Percentiles rank a stretch among this genome's conserved stretches.
Evolutionary conservation across 352 stramenopile species (phyloP).

Genomic region (Pythium biforme): DNA sequence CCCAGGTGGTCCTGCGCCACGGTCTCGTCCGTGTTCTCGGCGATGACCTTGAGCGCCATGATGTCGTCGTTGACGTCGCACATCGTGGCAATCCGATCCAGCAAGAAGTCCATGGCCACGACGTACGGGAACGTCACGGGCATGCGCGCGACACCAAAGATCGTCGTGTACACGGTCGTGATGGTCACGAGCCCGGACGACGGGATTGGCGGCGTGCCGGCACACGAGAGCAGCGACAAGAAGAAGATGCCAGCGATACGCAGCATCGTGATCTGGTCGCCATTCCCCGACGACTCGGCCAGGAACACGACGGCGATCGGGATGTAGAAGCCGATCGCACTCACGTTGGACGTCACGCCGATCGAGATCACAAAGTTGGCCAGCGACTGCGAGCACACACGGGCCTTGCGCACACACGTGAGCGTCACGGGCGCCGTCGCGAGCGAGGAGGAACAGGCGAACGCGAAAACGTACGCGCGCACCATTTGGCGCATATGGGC

Average conservation of each 20-base stretch:
- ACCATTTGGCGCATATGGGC: constrained; percentile 60
- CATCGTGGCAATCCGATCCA: constrained; percentile 58
- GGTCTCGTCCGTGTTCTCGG: constrained; percentile 68
- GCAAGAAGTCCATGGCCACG: constrained; percentile 60
- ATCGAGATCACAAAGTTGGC: constrained; percentile 73
- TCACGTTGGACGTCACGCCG: constrained; percentile 63
- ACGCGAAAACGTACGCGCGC: constrained; percentile 63
- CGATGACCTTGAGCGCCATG: constrained; percentile 70
- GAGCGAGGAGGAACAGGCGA: constrained; percentile 60
- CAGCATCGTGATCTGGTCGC: constrained; percentile 42
- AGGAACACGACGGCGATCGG: constrained; percentile 60
- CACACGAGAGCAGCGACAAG: constrained; percentile 51
- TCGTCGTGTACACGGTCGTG: constrained; percentile 61
- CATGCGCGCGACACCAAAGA: constrained; percentile 48
- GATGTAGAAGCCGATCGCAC: constrained; percentile 50
- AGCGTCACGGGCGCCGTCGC: constrained; percentile 64
- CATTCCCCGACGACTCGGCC: constrained; percentile 56
- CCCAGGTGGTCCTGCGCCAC: constrained; percentile 51
- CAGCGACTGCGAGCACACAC: constrained; percentile 66
- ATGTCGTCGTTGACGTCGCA: constrained; percentile 80
- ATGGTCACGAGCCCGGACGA: constrained; percentile 51
- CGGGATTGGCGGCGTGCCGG: constrained; percentile 51
- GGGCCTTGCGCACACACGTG: constrained; percentile 45
- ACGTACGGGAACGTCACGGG: constrained; percentile 51
- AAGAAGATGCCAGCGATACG: constrained; percentile 51